Percentiles rank a stretch among this genome's conserved stretches.
These are phyloP conservation scores for Huntiella decipiens DNA, from an alignment of 2,329 filamentous ascomycete species.

Conservation along the genomic window DNA sequence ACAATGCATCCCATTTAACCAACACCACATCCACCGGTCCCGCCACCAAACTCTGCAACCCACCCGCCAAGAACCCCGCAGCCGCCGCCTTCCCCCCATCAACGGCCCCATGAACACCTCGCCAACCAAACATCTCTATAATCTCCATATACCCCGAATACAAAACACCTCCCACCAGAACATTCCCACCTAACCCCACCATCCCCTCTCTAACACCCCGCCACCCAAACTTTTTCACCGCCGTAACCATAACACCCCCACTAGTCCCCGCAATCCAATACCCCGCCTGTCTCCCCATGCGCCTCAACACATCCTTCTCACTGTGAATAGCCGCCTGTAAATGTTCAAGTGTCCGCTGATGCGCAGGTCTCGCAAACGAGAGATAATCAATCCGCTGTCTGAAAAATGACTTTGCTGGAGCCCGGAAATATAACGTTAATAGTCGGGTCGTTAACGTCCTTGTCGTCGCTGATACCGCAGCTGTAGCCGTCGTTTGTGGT, in stretches of 20 bases:
- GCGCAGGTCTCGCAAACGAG: conserved; percentile 27
- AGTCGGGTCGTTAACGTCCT: too few relatives aligned
- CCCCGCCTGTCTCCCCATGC: too few relatives aligned
- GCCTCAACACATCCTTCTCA: too few relatives aligned
- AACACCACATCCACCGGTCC: conserved; percentile 61
- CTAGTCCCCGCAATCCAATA: conserved; percentile 31
- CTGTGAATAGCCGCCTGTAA: too few relatives aligned
- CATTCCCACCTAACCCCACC: conserved; percentile 55
- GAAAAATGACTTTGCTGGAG: conserved; percentile 84
- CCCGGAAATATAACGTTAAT: conserved; percentile 60
- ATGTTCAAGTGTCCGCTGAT: too few relatives aligned
- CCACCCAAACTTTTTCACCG: conserved; percentile 53
- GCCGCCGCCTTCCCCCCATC: conserved; percentile 43
- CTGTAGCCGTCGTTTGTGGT: too few relatives aligned
- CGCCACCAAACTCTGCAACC: conserved; percentile 50
- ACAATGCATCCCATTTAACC: conserved; percentile 18
- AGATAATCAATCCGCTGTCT: conserved; percentile 73
- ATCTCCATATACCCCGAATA: conserved; percentile 61
- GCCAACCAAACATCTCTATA: conserved; percentile 37
- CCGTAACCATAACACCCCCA: conserved; percentile 48
- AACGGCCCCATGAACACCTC: conserved; percentile 38
- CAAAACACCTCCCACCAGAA: conserved; percentile 52
- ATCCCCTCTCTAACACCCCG: conserved; percentile 56
- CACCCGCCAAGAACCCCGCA: conserved; percentile 50
- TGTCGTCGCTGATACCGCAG: too few relatives aligned